These are phyloP conservation scores for Smallanthus sonchifolius DNA, from an alignment of 129 eudicot species.

Conservation along the genomic window DNA sequence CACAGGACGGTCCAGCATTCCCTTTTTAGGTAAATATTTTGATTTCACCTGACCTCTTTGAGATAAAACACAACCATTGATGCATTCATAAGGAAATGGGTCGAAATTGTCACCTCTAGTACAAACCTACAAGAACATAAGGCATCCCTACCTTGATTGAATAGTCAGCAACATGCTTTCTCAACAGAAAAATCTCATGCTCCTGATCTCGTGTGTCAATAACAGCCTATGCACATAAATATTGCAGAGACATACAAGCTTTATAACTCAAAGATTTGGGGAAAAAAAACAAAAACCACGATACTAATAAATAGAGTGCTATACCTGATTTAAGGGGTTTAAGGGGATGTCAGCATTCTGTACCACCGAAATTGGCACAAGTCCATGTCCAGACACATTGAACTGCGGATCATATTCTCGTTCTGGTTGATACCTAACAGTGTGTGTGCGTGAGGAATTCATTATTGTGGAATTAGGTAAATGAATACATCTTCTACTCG, in stretches of 20 bases:
- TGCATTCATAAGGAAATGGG: not conserved
- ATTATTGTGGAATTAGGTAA: not conserved
- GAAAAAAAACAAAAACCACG: not conserved
- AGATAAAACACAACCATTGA: not conserved
- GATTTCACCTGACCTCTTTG: not conserved
- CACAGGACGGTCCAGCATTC: not conserved
- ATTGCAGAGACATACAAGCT: not conserved
- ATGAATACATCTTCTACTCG: not conserved
- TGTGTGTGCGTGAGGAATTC: not conserved
- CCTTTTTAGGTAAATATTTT: not conserved
- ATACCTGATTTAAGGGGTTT: constrained; percentile 58
- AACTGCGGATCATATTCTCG: constrained; percentile 44
- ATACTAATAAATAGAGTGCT: not conserved
- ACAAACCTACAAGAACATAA: not conserved
- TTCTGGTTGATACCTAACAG: constrained; percentile 47
- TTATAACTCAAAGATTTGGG: not conserved
- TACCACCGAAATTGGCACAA: constrained; percentile 52
- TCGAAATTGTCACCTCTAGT: not conserved
- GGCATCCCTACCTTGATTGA: constrained; percentile 54
- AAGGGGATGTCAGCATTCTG: constrained; percentile 30
- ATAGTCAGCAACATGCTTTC: constrained; percentile 71
- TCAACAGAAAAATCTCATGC: constrained; percentile 62
- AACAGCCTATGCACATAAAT: constrained; percentile 35
- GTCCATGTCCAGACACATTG: constrained; percentile 41
- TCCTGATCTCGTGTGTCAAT: constrained; percentile 62